phyloP scores from a whole-genome alignment of 208 protist species.

The Endotrypanum monterogeii region DNA sequence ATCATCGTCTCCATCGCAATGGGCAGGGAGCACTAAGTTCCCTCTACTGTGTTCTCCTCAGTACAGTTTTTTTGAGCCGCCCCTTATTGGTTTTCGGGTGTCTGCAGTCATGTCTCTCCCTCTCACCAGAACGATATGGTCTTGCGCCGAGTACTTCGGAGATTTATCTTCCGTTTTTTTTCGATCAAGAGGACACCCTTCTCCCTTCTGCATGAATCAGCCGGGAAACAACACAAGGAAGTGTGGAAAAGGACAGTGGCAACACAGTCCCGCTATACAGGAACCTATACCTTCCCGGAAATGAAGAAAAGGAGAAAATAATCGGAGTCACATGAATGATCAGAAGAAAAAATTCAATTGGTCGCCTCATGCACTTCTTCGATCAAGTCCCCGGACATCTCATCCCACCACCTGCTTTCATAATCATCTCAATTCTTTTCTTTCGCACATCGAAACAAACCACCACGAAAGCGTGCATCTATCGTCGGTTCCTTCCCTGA shows the following conservation, averaged over 20 bases:
- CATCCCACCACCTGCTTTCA: neutral
- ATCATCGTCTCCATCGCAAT: neutral
- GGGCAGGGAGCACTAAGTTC: neutral
- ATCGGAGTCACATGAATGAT: neutral
- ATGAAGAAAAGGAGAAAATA: neutral
- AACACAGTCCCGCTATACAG: neutral
- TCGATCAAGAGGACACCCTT: neutral
- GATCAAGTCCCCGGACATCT: neutral
- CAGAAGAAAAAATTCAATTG: too few species aligned
- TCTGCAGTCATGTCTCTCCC: neutral
- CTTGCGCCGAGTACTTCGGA: neutral
- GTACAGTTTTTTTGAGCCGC: too few species aligned
- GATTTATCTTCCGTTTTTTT: neutral
- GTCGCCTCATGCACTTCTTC: neutral
- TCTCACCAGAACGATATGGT: neutral
- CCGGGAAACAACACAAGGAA: neutral
- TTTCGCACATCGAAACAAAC: neutral
- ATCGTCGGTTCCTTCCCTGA: neutral
- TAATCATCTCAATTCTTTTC: neutral
- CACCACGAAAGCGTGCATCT: neutral
- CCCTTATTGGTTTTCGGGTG: too few species aligned
- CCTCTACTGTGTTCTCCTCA: neutral
- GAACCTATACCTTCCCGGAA: neutral
- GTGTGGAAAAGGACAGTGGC: neutral
- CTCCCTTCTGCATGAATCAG: neutral